Evolutionary conservation across 768 basidiomycete species (phyloP).

Genomic region (Termitomyces sp.): DNA sequence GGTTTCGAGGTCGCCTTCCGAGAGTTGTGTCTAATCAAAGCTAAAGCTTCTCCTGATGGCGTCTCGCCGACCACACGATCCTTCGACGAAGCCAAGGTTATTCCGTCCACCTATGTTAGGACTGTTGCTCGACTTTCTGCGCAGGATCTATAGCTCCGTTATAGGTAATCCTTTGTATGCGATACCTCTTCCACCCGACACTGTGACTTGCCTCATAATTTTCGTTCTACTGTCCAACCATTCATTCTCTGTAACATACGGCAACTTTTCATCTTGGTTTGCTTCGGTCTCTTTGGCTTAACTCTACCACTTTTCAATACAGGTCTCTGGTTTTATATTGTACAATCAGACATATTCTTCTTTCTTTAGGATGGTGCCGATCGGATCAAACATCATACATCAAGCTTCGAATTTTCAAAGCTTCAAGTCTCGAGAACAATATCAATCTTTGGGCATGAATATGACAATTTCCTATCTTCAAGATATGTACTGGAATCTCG

Average conservation of each 20-base stretch:
- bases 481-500: background rate
- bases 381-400: background rate
- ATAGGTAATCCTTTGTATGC: background rate
- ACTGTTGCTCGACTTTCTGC: constrained; percentile 16
- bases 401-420: no score
- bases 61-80: constrained; percentile 27
- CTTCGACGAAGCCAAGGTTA: constrained; percentile 38
- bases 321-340: background rate
- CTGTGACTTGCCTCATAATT: background rate
- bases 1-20: constrained; percentile 54
- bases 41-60: constrained; percentile 31
- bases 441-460: background rate
- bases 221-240: background rate
- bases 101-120: constrained; percentile 25
- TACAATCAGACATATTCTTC: background rate
- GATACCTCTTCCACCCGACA: background rate
- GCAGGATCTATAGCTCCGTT: background rate
- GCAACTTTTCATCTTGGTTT: background rate
- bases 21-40: constrained; percentile 55
- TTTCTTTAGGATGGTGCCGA: background rate
- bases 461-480: background rate
- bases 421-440: no score
- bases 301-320: background rate
- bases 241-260: background rate
- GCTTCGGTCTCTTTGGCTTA: background rate